Evolutionary conservation across 1,284 basidiomycete species (phyloP), one percentile per base, ranked within the genome.

Genomic region (Papiliotrema nemorosa): DNA sequence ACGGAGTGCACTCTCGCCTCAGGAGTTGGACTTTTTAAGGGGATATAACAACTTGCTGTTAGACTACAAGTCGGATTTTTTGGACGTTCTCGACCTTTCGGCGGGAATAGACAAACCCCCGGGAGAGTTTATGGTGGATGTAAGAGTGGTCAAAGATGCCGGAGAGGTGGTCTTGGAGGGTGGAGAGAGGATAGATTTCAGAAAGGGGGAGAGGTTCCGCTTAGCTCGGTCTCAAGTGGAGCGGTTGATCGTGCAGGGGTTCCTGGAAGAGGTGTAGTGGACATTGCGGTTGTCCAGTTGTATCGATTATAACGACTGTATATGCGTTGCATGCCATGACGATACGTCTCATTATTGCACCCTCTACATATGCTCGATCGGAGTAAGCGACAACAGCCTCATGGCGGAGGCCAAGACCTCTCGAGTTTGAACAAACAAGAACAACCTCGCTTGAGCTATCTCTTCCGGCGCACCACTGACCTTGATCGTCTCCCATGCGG

Each of bases 21-120:
- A 90, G 64, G 93, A 97, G 69, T 85, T 94, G 49, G 90, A 93
- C 70, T 97, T 90, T 70, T 74, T 96, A 41, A 80, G 88, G 49
- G 81, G 83, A 55, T 97, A 97, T 76, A 84, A 88, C 60, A 78
- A 81, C 26, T 82, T 86, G 21, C 80, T 92, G 51, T 84, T 90
- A 78, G 82, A 86, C 52, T 93, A 90, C 70, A 85, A 92, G 55
- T 81, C 83, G 31, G 87, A 89, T 53, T 91, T 90, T 68, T 82
- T 87, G 34, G 84, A 87, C 63, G 88, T 93, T 64, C 78, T 93
- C 61, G 89, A 94, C 74, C 81, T 94, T 51, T 85, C 86, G 40
- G 85, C 86, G 0, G 83, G 84, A 52, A 84, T 92, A 50, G 80
- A 80, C 24, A 77, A 80, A 40, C 89, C 91, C 36, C 75, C 76